phyloP scores from a whole-genome alignment of 192 early-diverging fungal species.

The Mortierella alpina region DNA sequence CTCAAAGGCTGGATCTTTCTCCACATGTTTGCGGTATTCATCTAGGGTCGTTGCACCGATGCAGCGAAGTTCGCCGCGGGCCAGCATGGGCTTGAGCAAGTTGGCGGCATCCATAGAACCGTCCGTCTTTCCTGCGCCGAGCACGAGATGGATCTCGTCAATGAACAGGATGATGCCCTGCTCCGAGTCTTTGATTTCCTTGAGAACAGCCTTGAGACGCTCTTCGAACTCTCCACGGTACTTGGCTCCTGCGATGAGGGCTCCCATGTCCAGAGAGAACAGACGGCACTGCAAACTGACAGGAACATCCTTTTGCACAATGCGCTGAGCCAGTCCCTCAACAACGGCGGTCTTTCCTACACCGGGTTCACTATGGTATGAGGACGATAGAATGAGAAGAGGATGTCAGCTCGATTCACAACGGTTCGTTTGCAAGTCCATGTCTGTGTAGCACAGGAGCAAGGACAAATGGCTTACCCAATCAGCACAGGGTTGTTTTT shows the following conservation, averaged over 20 bases:
- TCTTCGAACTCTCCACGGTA: conserved; percentile 99
- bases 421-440: neutral
- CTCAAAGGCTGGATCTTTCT: conserved; percentile 87
- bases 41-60: conserved; percentile 97
- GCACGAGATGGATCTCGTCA: conserved; percentile 95
- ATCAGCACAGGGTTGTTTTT: conserved; percentile 94
- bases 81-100: conserved; percentile 97
- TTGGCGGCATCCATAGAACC: conserved; percentile 98
- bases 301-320: conserved; percentile 93
- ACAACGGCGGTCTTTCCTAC: conserved; percentile 90
- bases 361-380: conserved; percentile 77
- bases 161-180: conserved; percentile 96
- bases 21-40: conserved; percentile 95
- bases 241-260: conserved; percentile 92
- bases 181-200: conserved; percentile 92
- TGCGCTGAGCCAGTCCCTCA: conserved; percentile 95
- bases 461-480: conserved; percentile 63
- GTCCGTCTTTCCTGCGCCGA: conserved; percentile 92
- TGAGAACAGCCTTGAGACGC: conserved; percentile 94
- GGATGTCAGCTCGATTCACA: neutral
- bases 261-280: conserved; percentile 97
- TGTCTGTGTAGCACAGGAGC: neutral
- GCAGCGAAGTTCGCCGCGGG: conserved; percentile 93
- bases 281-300: conserved; percentile 82
- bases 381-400: neutral